Evolutionary conservation across 208 protist species (phyloP).

Genomic region (Leishmania arabica): DNA sequence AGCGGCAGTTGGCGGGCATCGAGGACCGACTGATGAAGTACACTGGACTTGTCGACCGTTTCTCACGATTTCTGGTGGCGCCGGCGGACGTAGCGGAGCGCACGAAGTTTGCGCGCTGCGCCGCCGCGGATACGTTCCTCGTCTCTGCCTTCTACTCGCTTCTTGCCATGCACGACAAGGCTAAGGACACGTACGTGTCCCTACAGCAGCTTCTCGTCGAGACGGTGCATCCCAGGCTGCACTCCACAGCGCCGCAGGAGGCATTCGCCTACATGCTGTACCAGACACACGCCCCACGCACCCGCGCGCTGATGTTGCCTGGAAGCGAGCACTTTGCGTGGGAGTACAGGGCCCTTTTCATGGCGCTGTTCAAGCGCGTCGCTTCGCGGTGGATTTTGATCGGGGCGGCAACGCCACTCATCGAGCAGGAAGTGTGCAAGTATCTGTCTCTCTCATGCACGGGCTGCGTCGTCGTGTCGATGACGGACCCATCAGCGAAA

Average conservation of each 20-base stretch:
- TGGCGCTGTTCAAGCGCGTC: conserved; percentile 44
- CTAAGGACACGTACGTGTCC: conserved; percentile 1
- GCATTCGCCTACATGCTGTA: conserved; percentile 49
- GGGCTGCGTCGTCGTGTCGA: conserved; percentile 59
- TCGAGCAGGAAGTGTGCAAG: conserved; percentile 50
- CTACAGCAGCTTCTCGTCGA: conserved; percentile 20
- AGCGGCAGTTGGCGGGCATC: conserved; percentile 25
- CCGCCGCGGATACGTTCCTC: conserved; percentile 64
- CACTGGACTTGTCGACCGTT: conserved; percentile 68
- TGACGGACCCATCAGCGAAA: conserved; percentile 34
- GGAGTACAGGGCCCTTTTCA: conserved; percentile 28
- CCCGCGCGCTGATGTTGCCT: conserved; percentile 43
- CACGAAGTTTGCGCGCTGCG: conserved; percentile 29
- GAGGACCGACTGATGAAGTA: conserved; percentile 52
- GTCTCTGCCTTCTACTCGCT: conserved; percentile 66
- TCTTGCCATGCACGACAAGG: conserved; percentile 37
- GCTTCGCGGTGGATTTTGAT: conserved; percentile 66
- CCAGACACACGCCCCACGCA: conserved; percentile 42
- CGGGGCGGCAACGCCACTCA: conserved; percentile 49
- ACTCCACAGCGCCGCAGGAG: conserved; percentile 10
- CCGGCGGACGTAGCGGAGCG: conserved; percentile 29
- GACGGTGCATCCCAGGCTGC: conserved; percentile 13
- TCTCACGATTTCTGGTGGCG: conserved; percentile 44
- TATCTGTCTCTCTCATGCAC: conserved; percentile 49
- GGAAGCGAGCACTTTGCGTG: conserved; percentile 21